Conservation (phyloP, 768 basidiomycete species). For the Tricholoma sp. region DNA sequence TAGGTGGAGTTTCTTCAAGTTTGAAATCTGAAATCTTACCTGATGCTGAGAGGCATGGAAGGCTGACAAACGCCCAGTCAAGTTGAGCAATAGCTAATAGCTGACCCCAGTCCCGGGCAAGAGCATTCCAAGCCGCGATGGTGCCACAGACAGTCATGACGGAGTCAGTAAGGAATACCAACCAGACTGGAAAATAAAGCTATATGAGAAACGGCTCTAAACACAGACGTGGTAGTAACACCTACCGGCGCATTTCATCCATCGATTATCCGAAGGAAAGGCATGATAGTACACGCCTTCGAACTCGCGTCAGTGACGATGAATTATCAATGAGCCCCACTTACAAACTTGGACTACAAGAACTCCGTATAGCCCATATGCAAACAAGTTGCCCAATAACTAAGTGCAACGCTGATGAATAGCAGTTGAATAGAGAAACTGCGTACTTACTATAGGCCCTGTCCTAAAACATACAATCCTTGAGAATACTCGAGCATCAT, state of each 20-base stretch:
- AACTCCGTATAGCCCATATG: slow-evolving; percentile 7
- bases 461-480: background rate
- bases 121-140: slow-evolving; percentile 14
- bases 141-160: slow-evolving; percentile 18
- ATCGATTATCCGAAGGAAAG: slow-evolving; percentile 2
- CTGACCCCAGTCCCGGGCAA: slow-evolving; percentile 17
- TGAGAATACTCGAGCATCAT: background rate
- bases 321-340: background rate
- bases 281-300: slow-evolving; percentile 2
- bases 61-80: slow-evolving; percentile 11
- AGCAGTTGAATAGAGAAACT: background rate
- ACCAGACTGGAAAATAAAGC: slow-evolving; percentile 6
- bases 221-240: background rate
- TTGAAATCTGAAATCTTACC: slow-evolving; percentile 7
- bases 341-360: slow-evolving; percentile 8
- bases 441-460: slow-evolving; percentile 4
- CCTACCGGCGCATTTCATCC: slow-evolving; percentile 7
- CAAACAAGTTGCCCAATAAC: slow-evolving; percentile 10
- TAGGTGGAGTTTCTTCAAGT: background rate
- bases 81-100: slow-evolving; percentile 5
- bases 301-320: background rate
- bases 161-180: slow-evolving; percentile 12
- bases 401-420: background rate
- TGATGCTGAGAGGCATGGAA: slow-evolving; percentile 13
- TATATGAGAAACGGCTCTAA: background rate